phyloP scores from a whole-genome alignment of 2,329 filamentous ascomycete species.

The Phialemonium atrogriseum region DNA sequence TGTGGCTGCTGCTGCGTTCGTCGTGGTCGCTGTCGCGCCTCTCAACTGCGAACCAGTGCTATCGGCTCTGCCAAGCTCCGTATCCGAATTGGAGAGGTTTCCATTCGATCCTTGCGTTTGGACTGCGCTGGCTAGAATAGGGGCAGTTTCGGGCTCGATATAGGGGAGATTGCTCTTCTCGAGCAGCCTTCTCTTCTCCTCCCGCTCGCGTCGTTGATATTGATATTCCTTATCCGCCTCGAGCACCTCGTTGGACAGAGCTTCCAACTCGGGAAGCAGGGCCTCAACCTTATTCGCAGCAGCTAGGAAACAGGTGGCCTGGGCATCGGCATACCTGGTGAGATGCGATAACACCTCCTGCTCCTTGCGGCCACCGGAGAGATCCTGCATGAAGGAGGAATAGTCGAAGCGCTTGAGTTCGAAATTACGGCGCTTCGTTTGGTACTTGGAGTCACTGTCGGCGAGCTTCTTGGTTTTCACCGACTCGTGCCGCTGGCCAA shows the following conservation, averaged over 20 bases:
- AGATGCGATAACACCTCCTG: conserved; percentile 93
- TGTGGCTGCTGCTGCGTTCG: conserved; percentile 22
- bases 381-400: conserved; percentile 96
- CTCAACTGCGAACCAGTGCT: conserved; percentile 64
- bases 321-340: conserved; percentile 86
- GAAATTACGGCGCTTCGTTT: conserved; percentile 86
- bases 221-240: conserved; percentile 96
- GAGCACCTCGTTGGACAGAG: conserved; percentile 78
- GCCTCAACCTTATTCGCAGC: conserved; percentile 82
- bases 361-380: conserved; percentile 98
- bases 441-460: conserved; percentile 94
- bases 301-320: conserved; percentile 73
- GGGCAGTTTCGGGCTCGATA: conserved; percentile 56
- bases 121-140: conserved; percentile 22
- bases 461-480: conserved; percentile 94
- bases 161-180: conserved; percentile 79
- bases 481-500: conserved; percentile 93
- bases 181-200: conserved; percentile 83
- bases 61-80: conserved; percentile 64
- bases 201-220: conserved; percentile 86
- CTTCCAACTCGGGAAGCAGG: conserved; percentile 82
- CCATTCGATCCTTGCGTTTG: conserved; percentile 14
- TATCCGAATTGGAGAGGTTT: conserved; percentile 46
- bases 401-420: conserved; percentile 98
- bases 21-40: conserved; percentile 35